A percentile compares a stretch with the other conserved stretches of the same genome.
phyloP scores from a whole-genome alignment of 2,329 filamentous ascomycete genomes.

The Apiospora marii region DNA sequence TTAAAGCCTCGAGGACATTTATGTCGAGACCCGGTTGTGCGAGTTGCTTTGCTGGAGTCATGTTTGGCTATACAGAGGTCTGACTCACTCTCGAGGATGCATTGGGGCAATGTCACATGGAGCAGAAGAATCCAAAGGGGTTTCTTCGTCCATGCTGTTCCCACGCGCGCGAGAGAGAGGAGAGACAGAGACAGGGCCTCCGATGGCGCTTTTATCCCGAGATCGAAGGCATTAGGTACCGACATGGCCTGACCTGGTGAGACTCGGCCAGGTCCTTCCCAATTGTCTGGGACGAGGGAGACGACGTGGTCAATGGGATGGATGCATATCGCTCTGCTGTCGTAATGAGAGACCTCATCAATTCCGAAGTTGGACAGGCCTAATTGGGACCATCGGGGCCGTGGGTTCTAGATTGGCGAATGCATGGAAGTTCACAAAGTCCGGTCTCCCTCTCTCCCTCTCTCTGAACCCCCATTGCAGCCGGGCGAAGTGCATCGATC shows the following conservation, averaged over 20 bases:
- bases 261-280: slow-evolving; percentile 35
- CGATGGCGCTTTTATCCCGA: not conserved
- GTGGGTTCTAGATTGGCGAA: slow-evolving; percentile 39
- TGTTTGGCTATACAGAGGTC: not conserved
- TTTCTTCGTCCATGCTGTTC: not conserved
- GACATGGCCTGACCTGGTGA: not conserved
- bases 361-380: slow-evolving; percentile 38
- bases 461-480: slow-evolving; percentile 36
- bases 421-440: slow-evolving; percentile 36
- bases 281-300: slow-evolving; percentile 32
- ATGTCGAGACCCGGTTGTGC: not conserved
- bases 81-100: not conserved
- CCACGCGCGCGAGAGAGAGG: not conserved
- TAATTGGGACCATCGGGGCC: slow-evolving; percentile 34
- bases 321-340: slow-evolving; percentile 2
- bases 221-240: not conserved
- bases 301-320: not conserved
- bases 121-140: not conserved
- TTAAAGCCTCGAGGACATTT: not conserved
- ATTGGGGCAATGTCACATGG: not conserved
- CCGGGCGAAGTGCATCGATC: slow-evolving; percentile 38
- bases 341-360: slow-evolving; percentile 35
- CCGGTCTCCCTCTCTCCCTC: slow-evolving; percentile 27
- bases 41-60: not conserved
- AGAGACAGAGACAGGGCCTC: not conserved